A percentile compares a stretch with the other conserved stretches of the same genome.
phyloP scores from a whole-genome alignment of 192 early-diverging fungal genomes.

The Coemansia sp. region DNA sequence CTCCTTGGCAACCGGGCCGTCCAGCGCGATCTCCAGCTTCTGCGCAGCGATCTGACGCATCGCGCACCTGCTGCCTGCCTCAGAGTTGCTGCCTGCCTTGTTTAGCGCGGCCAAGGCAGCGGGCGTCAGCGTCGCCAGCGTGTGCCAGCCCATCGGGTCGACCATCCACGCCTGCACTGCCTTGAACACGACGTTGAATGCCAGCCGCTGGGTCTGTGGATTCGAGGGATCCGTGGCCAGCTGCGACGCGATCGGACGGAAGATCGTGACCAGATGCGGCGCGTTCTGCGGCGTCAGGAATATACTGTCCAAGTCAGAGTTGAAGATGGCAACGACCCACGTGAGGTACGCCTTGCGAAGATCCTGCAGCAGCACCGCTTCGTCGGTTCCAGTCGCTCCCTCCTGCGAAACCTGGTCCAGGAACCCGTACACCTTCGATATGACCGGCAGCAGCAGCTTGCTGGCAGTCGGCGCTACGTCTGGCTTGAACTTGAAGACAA shows the following conservation, averaged over 20 bases:
- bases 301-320: constrained; percentile 70
- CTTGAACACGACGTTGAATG: constrained; percentile 41
- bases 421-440: constrained; percentile 79
- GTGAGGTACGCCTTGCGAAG: constrained; percentile 79
- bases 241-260: constrained; percentile 35
- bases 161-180: constrained; percentile 48
- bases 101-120: constrained; percentile 30
- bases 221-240: constrained; percentile 23
- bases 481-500: constrained; percentile 91
- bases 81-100: constrained; percentile 9
- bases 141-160: constrained; percentile 43
- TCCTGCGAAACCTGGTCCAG: constrained; percentile 70
- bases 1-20: constrained; percentile 18
- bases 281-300: constrained; percentile 69
- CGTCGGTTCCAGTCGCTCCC: constrained; percentile 77
- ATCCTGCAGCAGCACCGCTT: constrained; percentile 69
- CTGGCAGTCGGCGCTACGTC: constrained; percentile 34
- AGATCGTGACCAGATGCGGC: constrained; percentile 31
- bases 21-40: constrained; percentile 25
- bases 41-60: constrained; percentile 33
- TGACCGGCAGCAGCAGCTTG: constrained; percentile 74
- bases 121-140: constrained; percentile 43
- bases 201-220: constrained; percentile 46
- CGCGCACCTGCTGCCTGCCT: constrained; percentile 1
- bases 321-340: constrained; percentile 77